These are phyloP conservation scores for Cystofilobasidium capitatum DNA, from an alignment of 768 basidiomycete genomes.

Conservation along the genomic window DNA sequence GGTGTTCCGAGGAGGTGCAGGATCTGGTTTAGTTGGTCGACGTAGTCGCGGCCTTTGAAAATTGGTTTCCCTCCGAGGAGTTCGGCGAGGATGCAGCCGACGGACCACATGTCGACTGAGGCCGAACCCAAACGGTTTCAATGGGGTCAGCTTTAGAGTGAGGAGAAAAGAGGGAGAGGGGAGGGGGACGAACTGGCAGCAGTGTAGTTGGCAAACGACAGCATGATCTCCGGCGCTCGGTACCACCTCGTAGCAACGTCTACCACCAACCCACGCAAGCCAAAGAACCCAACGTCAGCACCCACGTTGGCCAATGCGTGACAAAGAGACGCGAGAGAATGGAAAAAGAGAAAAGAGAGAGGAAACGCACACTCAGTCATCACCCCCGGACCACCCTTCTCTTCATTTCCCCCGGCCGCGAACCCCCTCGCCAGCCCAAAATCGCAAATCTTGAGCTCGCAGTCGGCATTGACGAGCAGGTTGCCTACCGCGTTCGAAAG, in stretches of 20 bases:
- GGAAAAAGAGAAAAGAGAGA: background rate
- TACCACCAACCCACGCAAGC: background rate
- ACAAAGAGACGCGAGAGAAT: background rate
- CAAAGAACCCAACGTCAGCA: background rate
- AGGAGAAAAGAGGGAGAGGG: background rate
- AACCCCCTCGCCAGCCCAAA: constrained; percentile 94
- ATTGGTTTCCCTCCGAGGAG: constrained; percentile 39
- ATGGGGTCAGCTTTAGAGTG: background rate
- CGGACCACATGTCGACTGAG: constrained; percentile 44
- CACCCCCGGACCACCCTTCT: constrained; percentile 54
- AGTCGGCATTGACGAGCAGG: constrained; percentile 93
- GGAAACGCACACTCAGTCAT: constrained; percentile 85
- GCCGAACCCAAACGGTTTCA: too few relatives aligned
- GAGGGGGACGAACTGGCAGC: constrained; percentile 38
- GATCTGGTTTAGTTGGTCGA: constrained; percentile 97
- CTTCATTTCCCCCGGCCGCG: constrained; percentile 51
- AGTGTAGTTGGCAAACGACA: constrained; percentile 51
- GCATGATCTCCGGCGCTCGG: constrained; percentile 73
- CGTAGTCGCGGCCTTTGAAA: constrained; percentile 48
- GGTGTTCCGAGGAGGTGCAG: constrained; percentile 97
- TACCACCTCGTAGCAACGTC: constrained; percentile 27
- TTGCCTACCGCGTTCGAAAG: constrained; percentile 45
- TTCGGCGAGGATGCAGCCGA: constrained; percentile 46
- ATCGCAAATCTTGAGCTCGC: constrained; percentile 72
- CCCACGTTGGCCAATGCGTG: background rate